phyloP scores from a whole-genome alignment of 2,329 filamentous ascomycete genomes.

The Lachnellula hyalina region DNA sequence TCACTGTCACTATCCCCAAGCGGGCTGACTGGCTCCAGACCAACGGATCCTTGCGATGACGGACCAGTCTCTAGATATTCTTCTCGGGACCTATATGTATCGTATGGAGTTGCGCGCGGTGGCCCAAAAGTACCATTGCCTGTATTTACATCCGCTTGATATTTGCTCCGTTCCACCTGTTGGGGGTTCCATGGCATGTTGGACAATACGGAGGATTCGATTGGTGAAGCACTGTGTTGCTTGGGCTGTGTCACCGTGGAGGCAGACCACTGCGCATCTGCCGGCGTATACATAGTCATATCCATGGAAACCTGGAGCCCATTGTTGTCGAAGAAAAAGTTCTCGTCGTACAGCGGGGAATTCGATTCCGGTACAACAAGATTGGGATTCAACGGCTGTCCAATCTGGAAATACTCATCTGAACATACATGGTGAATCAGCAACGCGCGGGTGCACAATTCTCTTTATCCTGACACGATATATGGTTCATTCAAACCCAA shows the following conservation, averaged over 20 bases:
- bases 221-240: constrained; percentile 6
- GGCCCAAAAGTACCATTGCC: constrained; percentile 45
- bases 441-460: neutral
- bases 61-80: constrained; percentile 55
- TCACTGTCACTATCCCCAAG: constrained; percentile 15
- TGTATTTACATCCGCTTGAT: constrained; percentile 9
- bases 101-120: constrained; percentile 51
- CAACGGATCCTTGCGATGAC: constrained; percentile 24
- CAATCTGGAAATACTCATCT: constrained; percentile 17
- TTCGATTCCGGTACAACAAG: constrained; percentile 4
- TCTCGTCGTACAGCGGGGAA: constrained; percentile 13
- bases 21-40: constrained; percentile 14
- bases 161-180: constrained; percentile 12
- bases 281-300: constrained; percentile 7
- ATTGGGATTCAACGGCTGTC: constrained; percentile 7
- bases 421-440: constrained; percentile 5
- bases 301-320: constrained; percentile 4
- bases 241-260: constrained; percentile 3
- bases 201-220: constrained; percentile 1
- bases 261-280: constrained; percentile 10
- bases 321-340: constrained; percentile 14
- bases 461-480: neutral
- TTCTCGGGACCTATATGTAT: constrained; percentile 61
- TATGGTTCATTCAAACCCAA: neutral
- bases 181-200: constrained; percentile 23